These are phyloP conservation scores for Coniferiporia weirii DNA, from an alignment of 1,284 basidiomycete genomes.

Conservation along the genomic window DNA sequence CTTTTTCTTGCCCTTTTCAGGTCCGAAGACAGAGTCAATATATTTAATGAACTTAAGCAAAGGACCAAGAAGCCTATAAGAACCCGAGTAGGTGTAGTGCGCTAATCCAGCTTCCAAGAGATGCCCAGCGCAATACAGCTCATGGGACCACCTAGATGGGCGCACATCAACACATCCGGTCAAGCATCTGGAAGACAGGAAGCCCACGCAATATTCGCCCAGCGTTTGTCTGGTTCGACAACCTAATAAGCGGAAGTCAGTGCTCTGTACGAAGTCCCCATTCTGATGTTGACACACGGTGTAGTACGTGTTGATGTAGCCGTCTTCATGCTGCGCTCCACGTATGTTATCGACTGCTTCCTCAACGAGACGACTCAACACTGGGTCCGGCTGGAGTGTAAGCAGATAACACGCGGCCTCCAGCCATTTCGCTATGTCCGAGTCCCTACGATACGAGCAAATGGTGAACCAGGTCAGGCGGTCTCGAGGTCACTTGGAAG, in stretches of 20 bases:
- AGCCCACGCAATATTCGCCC: constrained; percentile 24
- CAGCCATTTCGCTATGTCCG: constrained; percentile 24
- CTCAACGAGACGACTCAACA: constrained; percentile 18
- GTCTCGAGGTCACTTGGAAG: neutral
- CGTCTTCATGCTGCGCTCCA: constrained; percentile 22
- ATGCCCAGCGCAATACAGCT: constrained; percentile 24
- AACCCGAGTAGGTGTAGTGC: constrained; percentile 21
- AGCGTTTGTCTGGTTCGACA: constrained; percentile 22
- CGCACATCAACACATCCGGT: neutral
- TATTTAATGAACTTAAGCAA: constrained; percentile 21
- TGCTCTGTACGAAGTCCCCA: neutral
- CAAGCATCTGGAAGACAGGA: neutral
- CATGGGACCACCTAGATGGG: constrained; percentile 22
- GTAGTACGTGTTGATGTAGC: constrained; percentile 24
- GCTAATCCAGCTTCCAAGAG: constrained; percentile 24
- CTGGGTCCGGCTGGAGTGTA: constrained; percentile 5
- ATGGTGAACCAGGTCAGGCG: neutral
- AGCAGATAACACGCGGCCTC: constrained; percentile 23
- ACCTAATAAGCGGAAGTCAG: constrained; percentile 16
- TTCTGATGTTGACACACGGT: constrained; percentile 15
- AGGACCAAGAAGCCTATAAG: constrained; percentile 18
- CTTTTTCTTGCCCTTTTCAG: constrained; percentile 18
- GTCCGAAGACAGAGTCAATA: constrained; percentile 21
- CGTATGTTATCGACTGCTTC: constrained; percentile 23
- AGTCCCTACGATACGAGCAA: constrained; percentile 19